Evolutionary conservation across 108 stramenopile species (phyloP), one percentile per base, ranked within the genome.

Genomic region (Conticribra guillardii): DNA sequence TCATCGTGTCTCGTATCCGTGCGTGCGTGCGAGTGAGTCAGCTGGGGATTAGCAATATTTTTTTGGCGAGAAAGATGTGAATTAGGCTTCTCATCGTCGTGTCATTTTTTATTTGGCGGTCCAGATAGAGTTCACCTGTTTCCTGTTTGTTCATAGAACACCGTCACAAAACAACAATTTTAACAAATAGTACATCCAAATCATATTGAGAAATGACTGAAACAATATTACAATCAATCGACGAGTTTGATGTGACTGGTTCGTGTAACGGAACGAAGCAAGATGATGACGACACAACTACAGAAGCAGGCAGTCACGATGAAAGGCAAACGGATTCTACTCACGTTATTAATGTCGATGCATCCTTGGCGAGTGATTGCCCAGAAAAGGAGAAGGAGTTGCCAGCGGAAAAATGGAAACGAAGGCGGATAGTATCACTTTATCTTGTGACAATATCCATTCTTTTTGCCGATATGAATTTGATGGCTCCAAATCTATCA

Each of bases 381-480:
- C 5, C 37, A 41, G 11, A 41, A 41, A 11, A 41, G 11, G 5
- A 9, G 11, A 41, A 41, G 11, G 54, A 55, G 24, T 57, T 33
- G 1, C 47, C 49, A 4, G 16, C 44, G 5, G 33, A 51, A 17
- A 60, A 60, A 60, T 70, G 69, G 60, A 22, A 46, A 31, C 22
- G 44, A 73, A 18, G 18, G 52, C 60, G 80, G 64, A 81, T 83
- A 24, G 54, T 91, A 16, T 50, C 68, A 23, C 54, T 92, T 17
- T 92, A 84, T 75, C 73, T 85, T 17, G 3, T 86, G 9, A 86
- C 85, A 1, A 73, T 84, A 7, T 74, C 89, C 31, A 64, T 96
- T 29, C 64, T 96, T 26, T 91, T 84, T 80, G 86, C 90, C 19
- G 95, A 96, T 73, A 89, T 92, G 71, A 93, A 93, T 58, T 73